Evolutionary conservation across 1,284 basidiomycete species (phyloP).

Genomic region (Rhodotorula sp.): DNA sequence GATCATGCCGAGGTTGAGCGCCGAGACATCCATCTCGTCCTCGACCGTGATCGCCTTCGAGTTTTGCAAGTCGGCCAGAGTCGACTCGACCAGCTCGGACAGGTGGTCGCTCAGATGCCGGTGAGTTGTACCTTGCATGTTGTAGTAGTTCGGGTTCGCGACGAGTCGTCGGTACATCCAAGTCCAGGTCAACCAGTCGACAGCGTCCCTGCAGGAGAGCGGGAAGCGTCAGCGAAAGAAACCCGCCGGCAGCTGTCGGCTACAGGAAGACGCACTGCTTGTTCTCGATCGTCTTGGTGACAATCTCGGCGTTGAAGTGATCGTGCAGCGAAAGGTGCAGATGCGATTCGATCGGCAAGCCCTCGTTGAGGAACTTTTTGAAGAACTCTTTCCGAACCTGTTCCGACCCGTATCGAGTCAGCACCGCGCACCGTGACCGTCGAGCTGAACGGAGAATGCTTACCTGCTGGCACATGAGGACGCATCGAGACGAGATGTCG

Average conservation of each 20-base stretch:
- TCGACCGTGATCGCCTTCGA: slow-evolving; percentile 93
- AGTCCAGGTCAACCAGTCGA: slow-evolving; percentile 87
- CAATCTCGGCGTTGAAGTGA: slow-evolving; percentile 98
- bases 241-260: slow-evolving; percentile 36
- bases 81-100: slow-evolving; percentile 92
- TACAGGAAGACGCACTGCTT: slow-evolving; percentile 85
- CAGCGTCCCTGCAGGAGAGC: slow-evolving; percentile 39
- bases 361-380: slow-evolving; percentile 97
- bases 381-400: slow-evolving; percentile 64
- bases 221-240: slow-evolving; percentile 21
- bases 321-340: slow-evolving; percentile 84
- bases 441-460: slow-evolving; percentile 48
- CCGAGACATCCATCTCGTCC: slow-evolving; percentile 77
- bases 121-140: slow-evolving; percentile 71
- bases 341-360: slow-evolving; percentile 94
- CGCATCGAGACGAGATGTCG: slow-evolving; percentile 83
- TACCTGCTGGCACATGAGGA: slow-evolving; percentile 95
- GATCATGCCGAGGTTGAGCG: slow-evolving; percentile 93
- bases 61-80: slow-evolving; percentile 82
- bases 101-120: slow-evolving; percentile 90
- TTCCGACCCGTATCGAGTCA: slow-evolving; percentile 1
- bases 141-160: slow-evolving; percentile 81
- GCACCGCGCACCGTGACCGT: too few relatives aligned
- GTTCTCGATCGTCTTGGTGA: slow-evolving; percentile 97
- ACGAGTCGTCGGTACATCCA: slow-evolving; percentile 94